Evolutionary conservation across 2,329 filamentous ascomycete genomes (phyloP), one percentile per base, ranked within the genome.

Genomic region (Colletotrichum sp.): DNA sequence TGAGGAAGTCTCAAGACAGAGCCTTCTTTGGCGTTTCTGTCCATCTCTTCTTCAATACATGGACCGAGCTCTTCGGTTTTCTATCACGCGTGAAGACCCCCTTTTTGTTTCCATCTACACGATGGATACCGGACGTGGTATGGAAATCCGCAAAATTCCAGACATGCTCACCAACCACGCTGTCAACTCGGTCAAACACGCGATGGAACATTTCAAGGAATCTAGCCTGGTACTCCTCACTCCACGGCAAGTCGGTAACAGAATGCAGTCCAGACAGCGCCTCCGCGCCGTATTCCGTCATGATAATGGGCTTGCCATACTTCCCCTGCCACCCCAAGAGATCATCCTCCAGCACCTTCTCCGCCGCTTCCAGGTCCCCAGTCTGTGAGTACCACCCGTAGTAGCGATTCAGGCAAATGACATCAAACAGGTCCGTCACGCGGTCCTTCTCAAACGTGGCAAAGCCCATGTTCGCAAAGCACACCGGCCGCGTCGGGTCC

Each of bases 251-350:
- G 9, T 76, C 77, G 1, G 69, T 34, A 1, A 79, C 70, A 5
- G 80, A 74, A 66, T 82, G 80, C 21, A 81, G 57, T 0, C 81
- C 81, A 0, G 80, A 72, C 6, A 79, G 21, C 0, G 79, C 79
- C 59, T 82, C 80, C 1, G 78, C 79, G 1, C 80, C 80, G 27
- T 81, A 81, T 69, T 81, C 80, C 3, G 76, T 72, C 71, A 81
- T 79, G 33, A 81, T 71, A 24, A 81, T 81, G 1, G 80, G 80
- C 69, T 80, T 80, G 6, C 75, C 58, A 24, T 77, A 80, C 24
- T 77, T 80, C 13, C 66, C 43, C 61, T 77, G 64, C 79, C 79
- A 81, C 2, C 73, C 76, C 2, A 54, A 43, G 0, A 81, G 38
- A 38, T 81, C 80, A 31, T 72, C 65, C 31, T 77, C 75, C 2